Percentiles rank a stretch among this genome's conserved stretches.
These are phyloP conservation scores for Decorospora gaudefroyi DNA, from an alignment of 2,329 filamentous ascomycete genomes.

Conservation along the genomic window DNA sequence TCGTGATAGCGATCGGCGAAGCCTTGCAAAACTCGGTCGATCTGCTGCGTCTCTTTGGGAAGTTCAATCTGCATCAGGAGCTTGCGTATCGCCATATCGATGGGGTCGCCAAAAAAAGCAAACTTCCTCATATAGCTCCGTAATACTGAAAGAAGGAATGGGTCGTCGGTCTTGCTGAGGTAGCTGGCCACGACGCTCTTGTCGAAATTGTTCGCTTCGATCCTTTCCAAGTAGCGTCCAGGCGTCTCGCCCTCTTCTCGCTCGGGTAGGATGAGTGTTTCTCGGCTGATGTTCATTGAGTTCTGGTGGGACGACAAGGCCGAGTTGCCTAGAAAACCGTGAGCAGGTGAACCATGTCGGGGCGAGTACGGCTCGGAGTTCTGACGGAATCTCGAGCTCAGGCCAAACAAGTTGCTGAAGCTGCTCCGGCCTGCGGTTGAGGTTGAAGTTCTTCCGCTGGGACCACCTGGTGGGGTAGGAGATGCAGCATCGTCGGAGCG, in stretches of 20 bases:
- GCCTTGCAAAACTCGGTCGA: constrained; percentile 88
- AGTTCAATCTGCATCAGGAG: constrained; percentile 95
- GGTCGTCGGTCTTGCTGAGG: constrained; percentile 82
- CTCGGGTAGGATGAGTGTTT: constrained; percentile 72
- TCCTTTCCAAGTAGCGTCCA: constrained; percentile 80
- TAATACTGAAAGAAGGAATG: constrained; percentile 80
- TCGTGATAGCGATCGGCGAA: constrained; percentile 98
- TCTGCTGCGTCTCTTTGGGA: constrained; percentile 96
- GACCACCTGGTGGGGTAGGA: constrained; percentile 54
- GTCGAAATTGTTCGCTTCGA: constrained; percentile 77
- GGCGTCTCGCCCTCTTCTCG: constrained; percentile 86
- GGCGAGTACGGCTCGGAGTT: constrained; percentile 72
- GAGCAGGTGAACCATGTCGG: constrained; percentile 62
- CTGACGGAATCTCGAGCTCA: constrained; percentile 76
- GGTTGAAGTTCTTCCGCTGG: constrained; percentile 70
- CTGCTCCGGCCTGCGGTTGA: constrained; percentile 87
- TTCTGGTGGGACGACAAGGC: constrained; percentile 78
- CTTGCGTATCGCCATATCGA: constrained; percentile 97
- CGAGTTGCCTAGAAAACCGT: constrained; percentile 68
- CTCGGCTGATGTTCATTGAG: constrained; percentile 76
- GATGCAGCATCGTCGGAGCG: constrained; percentile 72
- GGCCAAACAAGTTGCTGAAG: constrained; percentile 83
- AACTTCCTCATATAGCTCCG: constrained; percentile 96
- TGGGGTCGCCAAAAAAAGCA: constrained; percentile 92
- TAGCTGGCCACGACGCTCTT: constrained; percentile 83